Evolutionary conservation across 169 alveolate genomes (phyloP), one percentile per base, ranked within the genome.

Genomic region (Babesia caballi): DNA sequence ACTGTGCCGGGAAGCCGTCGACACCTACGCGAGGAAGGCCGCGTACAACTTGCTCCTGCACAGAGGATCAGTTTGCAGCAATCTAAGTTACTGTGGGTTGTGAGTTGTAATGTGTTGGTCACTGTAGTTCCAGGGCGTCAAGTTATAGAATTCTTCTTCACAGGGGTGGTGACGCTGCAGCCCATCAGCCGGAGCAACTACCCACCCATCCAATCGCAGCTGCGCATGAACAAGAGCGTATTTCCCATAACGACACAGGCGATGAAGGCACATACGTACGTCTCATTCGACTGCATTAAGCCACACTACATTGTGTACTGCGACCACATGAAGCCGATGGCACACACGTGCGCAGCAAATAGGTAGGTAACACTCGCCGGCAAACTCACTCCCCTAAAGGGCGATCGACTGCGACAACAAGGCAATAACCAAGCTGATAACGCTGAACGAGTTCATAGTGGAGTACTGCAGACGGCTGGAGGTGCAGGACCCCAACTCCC

Each of bases 241-340:
- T 88, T 88, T 60, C 89, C 85, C 21, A 82, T 88, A 38, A 73
- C 69, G 41, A 41, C 57, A 33, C 82, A 88, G 35, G 38, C 91
- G 3, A 88, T 84, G 88, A 56, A 49, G 41, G 40, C 91, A 21
- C 85, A 73, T 42, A 73, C 73, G 15, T 56, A 59, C 50, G 83
- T 84, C 32, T 78, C 91, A 36, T 59, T 80, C 44, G 93, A 88
- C 56, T 81, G 47, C 52, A 66, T 88, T 17, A 66, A 73, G 57
- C 90, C 84, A 38, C 89, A 88, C 57, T 33, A 60, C 25, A 88
- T 88, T 15, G 73, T 78, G 7, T 81, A 82, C 47, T 88, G 93
- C 51, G 82, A 82, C 63, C 91, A 88, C 41, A 36, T 27, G 40
- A 82, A 70, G 28, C 93, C 93, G 14, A 67, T 84, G 75, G 85